A percentile compares a stretch with the other conserved stretches of the same genome.
phyloP scores from a whole-genome alignment of 2,329 filamentous ascomycete genomes.

The Dactylella cylindrospora region DNA sequence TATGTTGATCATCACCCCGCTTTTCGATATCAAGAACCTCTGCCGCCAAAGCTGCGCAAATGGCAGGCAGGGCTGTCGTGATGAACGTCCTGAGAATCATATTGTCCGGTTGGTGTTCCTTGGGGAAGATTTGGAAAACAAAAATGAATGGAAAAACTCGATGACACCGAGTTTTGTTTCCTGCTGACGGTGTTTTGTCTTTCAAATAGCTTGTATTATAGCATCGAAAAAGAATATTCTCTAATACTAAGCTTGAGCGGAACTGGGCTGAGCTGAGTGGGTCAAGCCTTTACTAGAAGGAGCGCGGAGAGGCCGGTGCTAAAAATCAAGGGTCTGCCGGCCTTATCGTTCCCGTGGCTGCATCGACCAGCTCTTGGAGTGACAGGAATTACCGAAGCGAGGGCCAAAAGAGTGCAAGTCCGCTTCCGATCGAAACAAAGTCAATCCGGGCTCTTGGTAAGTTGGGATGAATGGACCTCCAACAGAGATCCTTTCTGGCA shows the following conservation, averaged over 20 bases:
- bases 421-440: conserved; percentile 8
- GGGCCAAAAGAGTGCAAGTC: conserved; percentile 4
- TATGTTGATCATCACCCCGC: conserved; percentile 5
- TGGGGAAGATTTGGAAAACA: conserved; percentile 5
- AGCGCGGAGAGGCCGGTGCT: conserved; percentile 22
- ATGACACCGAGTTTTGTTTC: conserved; percentile 25
- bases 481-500: conserved; percentile 1
- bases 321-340: conserved; percentile 37
- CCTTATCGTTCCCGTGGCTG: conserved; percentile 22
- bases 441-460: no score
- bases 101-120: conserved; percentile 1
- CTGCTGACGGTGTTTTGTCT: conserved; percentile 24
- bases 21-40: conserved; percentile 6
- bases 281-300: conserved; percentile 29
- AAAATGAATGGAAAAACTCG: conserved; percentile 9
- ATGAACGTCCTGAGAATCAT: conserved; percentile 33
- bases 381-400: conserved; percentile 21
- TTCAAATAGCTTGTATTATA: conserved; percentile 43
- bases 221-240: conserved; percentile 28
- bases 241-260: conserved; percentile 2
- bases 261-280: conserved; percentile 36
- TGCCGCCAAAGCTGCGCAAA: conserved; percentile 19
- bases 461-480: conserved; percentile 12
- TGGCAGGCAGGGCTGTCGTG: conserved; percentile 22
- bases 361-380: conserved; percentile 23